Conservation (phyloP, 148 eudicot genomes). For the Fagopyrum esculentum region DNA sequence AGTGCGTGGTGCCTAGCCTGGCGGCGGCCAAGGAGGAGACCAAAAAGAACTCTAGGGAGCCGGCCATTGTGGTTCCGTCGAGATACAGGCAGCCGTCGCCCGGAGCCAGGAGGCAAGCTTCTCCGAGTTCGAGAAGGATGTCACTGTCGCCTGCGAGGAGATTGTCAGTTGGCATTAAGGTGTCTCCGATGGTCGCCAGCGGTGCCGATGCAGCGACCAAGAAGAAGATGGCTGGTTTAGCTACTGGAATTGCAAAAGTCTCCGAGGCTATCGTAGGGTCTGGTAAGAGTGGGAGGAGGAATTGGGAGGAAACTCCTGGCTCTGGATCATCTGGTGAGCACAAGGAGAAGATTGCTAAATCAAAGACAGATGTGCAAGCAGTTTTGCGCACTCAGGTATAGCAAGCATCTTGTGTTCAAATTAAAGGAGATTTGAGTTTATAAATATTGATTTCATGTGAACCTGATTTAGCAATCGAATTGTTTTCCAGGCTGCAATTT, state of each 20-base stretch:
- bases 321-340: slow-evolving; percentile 19
- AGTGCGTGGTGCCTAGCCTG: slow-evolving; percentile 82
- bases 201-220: slow-evolving; percentile 49
- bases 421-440: no score
- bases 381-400: slow-evolving; percentile 85
- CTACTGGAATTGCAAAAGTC: slow-evolving; percentile 55
- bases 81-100: slow-evolving; percentile 96
- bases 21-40: slow-evolving; percentile 61
- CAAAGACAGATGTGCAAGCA: slow-evolving; percentile 64
- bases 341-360: slow-evolving; percentile 39
- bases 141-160: slow-evolving; percentile 87
- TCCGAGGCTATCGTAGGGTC: slow-evolving; percentile 47
- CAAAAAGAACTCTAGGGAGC: slow-evolving; percentile 46
- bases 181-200: slow-evolving; percentile 20
- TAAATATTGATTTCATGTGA: background rate
- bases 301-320: slow-evolving; percentile 56
- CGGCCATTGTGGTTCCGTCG: slow-evolving; percentile 81
- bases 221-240: slow-evolving; percentile 59
- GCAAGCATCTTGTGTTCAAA: no score
- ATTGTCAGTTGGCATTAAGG: slow-evolving; percentile 50
- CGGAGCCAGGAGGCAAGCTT: slow-evolving; percentile 46
- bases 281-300: slow-evolving; percentile 51
- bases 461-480: background rate
- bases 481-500: slow-evolving; percentile 69
- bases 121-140: slow-evolving; percentile 71